Evolutionary conservation across 768 basidiomycete species (phyloP), one percentile per base, ranked within the genome.

Genomic region (Podaxis rugospora): DNA sequence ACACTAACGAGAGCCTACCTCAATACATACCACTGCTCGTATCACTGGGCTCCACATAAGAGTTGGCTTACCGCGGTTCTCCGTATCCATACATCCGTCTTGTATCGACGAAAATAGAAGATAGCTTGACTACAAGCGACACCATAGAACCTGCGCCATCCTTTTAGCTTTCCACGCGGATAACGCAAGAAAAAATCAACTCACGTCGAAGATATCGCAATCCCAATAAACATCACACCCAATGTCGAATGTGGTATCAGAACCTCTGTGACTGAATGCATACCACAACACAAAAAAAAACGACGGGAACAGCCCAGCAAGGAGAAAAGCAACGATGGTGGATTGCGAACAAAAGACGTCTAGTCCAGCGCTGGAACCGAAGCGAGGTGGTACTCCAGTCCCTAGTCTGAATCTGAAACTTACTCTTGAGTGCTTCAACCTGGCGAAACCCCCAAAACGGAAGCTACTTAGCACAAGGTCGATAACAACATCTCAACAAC

Each of bases 101-200:
- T 36, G 50, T 51, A 64, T 16, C 55, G 59, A 32, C 63, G 51
- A 59, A 59, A 64, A 51, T 64, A 64, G 16, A 42, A 51, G 16
- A 56, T 13, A 27, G 63, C 42, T 42, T 64, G 63, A n/a, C 52
- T 27, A 32, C 63, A 62, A 21, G 55, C 46, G 28, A 62, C 52
- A 10, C 63, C 63, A 58, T 64, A 64, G 35, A 62, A n/a, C 28
- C 61, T 62, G 21, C n/a, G 49, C 35, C 40, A 37, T 11, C 36
- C 3, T n/a, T 1, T 25, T 18, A 16, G 16, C 27, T 42, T 52
- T 27, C 21, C 18, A 14, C 28, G 42, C 16, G 3, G 5, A 6
- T 44, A n/a, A 18, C 5, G 4, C 51, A 10, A 37, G 14, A 16
- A 11, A 53, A 21, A 23, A 37, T 32, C 7, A 46, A 42, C 61